Percentiles rank a stretch among this genome's conserved stretches.
Evolutionary conservation across 495 filamentous ascomycete species (phyloP).

Genomic region (Aspergillus steynii): DNA sequence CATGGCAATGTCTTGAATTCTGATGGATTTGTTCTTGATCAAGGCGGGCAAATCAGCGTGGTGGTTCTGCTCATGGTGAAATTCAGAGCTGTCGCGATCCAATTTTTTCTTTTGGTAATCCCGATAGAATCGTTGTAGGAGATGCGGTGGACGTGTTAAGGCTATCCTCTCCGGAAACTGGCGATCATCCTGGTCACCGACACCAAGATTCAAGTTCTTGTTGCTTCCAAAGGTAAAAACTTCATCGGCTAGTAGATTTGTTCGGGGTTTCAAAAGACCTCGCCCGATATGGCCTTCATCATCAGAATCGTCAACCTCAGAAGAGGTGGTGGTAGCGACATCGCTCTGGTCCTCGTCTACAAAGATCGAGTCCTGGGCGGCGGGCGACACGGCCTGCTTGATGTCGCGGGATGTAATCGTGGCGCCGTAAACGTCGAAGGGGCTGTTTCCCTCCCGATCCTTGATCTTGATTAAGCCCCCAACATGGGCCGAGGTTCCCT

Average conservation of each 20-base stretch:
- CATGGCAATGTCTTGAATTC: constrained; percentile 75
- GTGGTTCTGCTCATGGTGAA: constrained; percentile 20
- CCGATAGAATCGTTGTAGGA: constrained; percentile 67
- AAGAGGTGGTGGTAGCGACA: constrained; percentile 34
- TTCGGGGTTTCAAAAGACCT: constrained; percentile 28
- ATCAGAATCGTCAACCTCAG: constrained; percentile 36
- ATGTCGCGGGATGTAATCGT: constrained; percentile 68
- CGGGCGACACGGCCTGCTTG: constrained; percentile 29
- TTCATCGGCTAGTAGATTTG: constrained; percentile 70
- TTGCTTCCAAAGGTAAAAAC: constrained; percentile 93
- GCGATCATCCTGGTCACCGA: constrained; percentile 90
- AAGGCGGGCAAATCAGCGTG: constrained; percentile 61
- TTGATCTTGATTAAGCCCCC: constrained; percentile 87
- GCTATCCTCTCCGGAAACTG: constrained; percentile 84
- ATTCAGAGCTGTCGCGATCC: constrained; percentile 27
- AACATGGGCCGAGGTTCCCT: constrained; percentile 47
- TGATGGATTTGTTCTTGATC: constrained; percentile 65
- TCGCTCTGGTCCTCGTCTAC: constrained; percentile 35
- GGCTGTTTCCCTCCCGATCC: constrained; percentile 90
- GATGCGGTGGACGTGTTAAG: constrained; percentile 76
- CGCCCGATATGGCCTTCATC: constrained; percentile 30
- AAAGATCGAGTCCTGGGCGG: constrained; percentile 18
- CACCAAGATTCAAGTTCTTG: constrained; percentile 87
- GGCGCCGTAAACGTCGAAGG: constrained; percentile 85
- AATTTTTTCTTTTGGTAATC: constrained; percentile 50